Conservation (phyloP, 345 rosid genomes). For the Toxicodendron radicans region DNA sequence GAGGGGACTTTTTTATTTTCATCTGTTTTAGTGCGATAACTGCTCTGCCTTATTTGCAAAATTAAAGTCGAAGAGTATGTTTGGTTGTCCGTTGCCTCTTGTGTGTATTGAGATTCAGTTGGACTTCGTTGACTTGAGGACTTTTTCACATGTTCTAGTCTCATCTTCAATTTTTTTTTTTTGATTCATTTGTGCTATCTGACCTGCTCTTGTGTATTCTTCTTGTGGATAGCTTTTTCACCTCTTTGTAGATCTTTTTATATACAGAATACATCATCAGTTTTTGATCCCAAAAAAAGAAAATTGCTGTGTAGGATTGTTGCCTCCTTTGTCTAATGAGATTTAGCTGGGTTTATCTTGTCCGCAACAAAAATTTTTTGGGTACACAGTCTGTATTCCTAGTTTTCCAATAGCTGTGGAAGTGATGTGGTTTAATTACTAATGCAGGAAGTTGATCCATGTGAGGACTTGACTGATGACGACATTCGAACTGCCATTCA, state of each 20-base stretch:
- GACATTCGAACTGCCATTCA: slow-evolving; percentile 95
- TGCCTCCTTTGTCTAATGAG: not conserved
- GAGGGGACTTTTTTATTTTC: not conserved
- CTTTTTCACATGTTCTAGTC: no score
- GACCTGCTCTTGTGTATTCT: no score
- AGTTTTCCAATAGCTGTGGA: not conserved
- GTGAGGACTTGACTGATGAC: slow-evolving; percentile 90
- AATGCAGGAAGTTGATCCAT: slow-evolving; percentile 91
- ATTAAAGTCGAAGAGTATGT: not conserved
- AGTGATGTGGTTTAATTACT: slow-evolving; percentile 16
- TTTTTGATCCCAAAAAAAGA: no score
- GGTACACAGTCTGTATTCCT: not conserved
- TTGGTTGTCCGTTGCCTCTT: not conserved
- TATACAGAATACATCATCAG: no score
- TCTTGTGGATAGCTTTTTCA: no score
- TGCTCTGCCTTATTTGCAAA: not conserved
- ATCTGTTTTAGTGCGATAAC: not conserved
- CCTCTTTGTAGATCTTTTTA: no score
- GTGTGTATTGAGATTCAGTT: not conserved
- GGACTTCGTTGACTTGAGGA: no score
- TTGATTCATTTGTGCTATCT: no score
- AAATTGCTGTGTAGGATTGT: no score
- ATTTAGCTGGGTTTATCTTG: not conserved
- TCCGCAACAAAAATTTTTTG: not conserved
- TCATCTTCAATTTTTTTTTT: no score